phyloP scores from a whole-genome alignment of 2,329 filamentous ascomycete genomes.

The Grosmannia clavigera region DNA sequence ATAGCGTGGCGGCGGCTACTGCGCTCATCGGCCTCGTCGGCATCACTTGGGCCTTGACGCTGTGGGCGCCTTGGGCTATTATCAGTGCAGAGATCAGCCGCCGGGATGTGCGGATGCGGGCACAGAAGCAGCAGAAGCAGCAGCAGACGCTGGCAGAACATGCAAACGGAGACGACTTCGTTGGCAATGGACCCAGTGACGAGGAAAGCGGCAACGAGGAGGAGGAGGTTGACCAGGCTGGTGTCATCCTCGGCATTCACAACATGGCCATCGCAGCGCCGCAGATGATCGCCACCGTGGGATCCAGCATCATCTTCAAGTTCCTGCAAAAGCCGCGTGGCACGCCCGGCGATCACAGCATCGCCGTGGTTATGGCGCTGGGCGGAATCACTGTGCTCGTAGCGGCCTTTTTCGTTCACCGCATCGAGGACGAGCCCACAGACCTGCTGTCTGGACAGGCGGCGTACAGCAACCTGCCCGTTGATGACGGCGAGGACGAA shows the following conservation, averaged over 20 bases:
- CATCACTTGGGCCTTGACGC: constrained; percentile 81
- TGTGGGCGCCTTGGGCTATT: constrained; percentile 92
- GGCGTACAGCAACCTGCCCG: constrained; percentile 19
- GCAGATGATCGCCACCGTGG: constrained; percentile 79
- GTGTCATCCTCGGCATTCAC: constrained; percentile 86
- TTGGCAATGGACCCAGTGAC: constrained; percentile 5
- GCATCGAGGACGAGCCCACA: constrained; percentile 49
- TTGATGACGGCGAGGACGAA: constrained; percentile 18
- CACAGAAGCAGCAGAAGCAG: constrained; percentile 19
- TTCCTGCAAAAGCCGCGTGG: constrained; percentile 79
- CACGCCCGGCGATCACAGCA: constrained; percentile 71
- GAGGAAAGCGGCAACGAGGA: constrained; percentile 19
- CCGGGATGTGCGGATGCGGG: constrained; percentile 50
- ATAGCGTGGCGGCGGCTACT: constrained; percentile 58
- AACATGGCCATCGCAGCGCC: constrained; percentile 89
- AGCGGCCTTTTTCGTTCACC: constrained; percentile 60
- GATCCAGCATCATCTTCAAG: constrained; percentile 74
- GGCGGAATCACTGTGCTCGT: constrained; percentile 68
- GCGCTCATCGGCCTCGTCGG: constrained; percentile 70
- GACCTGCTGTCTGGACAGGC: constrained; percentile 27
- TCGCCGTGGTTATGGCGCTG: constrained; percentile 74
- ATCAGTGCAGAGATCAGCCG: constrained; percentile 86
- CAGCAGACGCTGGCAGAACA: background rate
- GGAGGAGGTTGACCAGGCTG: constrained; percentile 61
- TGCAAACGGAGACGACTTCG: constrained; percentile 10